phyloP scores from a whole-genome alignment of 129 eudicot genomes.

The Mikania micrantha region DNA sequence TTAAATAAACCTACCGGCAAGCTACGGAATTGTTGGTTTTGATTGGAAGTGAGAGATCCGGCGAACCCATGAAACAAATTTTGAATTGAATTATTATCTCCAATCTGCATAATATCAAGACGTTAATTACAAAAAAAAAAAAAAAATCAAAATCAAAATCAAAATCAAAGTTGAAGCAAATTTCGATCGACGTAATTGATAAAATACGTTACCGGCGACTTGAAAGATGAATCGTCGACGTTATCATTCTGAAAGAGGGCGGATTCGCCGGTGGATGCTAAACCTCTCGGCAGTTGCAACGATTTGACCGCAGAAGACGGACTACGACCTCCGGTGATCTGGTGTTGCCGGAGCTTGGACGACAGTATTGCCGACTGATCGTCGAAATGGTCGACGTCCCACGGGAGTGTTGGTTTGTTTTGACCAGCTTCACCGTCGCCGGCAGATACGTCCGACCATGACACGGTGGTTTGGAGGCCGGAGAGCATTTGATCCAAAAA shows the following conservation, averaged over 20 bases:
- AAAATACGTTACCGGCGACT: slow-evolving; percentile 38
- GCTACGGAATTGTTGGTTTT: slow-evolving; percentile 49
- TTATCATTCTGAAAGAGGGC: slow-evolving; percentile 22
- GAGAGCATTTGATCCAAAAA: slow-evolving; percentile 83
- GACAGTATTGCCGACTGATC: slow-evolving; percentile 42
- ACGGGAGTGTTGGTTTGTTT: slow-evolving; percentile 31
- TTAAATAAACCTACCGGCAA: slow-evolving; percentile 31
- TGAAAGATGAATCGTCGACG: slow-evolving; percentile 26
- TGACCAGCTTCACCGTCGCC: slow-evolving; percentile 8
- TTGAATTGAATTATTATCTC: slow-evolving; percentile 51
- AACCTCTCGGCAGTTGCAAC: slow-evolving; percentile 31
- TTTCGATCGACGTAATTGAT: too few relatives aligned
- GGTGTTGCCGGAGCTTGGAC: slow-evolving; percentile 62
- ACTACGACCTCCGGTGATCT: slow-evolving; percentile 42
- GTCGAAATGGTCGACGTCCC: slow-evolving; percentile 37
- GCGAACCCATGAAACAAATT: slow-evolving; percentile 63
- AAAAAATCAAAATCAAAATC: too few relatives aligned
- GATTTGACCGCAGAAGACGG: slow-evolving; percentile 37
- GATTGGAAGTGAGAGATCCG: slow-evolving; percentile 54
- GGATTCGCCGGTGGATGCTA: neutral
- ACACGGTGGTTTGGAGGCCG: slow-evolving; percentile 44
- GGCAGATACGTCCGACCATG: slow-evolving; percentile 48
- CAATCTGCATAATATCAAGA: slow-evolving; percentile 25
- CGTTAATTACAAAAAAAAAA: too few relatives aligned
- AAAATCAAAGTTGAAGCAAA: too few relatives aligned